Evolutionary conservation across 352 stramenopile genomes (phyloP).

Genomic region (Hyaloperonospora arabidopsidis): DNA sequence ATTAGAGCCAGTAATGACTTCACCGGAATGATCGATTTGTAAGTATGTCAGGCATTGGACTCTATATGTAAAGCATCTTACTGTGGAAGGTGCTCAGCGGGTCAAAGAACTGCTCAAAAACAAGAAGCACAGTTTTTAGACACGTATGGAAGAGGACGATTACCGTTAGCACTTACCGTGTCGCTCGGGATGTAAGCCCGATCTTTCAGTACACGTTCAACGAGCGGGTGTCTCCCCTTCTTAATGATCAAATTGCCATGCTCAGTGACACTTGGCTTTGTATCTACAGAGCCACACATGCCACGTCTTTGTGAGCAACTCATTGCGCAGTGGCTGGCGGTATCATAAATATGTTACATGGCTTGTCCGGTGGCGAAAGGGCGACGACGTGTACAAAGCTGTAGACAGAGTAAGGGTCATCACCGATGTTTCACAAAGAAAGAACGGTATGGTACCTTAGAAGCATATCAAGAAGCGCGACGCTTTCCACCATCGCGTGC

Average conservation of each 20-base stretch:
- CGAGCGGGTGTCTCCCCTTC: conserved; percentile 68
- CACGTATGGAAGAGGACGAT: background rate
- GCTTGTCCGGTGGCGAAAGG: conserved; percentile 57
- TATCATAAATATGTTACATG: conserved; percentile 35
- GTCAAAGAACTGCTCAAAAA: conserved; percentile 49
- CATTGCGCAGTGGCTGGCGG: background rate
- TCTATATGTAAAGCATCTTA: conserved; percentile 17
- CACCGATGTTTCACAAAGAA: background rate
- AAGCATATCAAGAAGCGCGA: conserved; percentile 89
- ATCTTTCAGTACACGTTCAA: conserved; percentile 62
- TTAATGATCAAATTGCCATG: conserved; percentile 77
- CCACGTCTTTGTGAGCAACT: conserved; percentile 1
- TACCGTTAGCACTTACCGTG: conserved; percentile 32
- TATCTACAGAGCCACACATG: conserved; percentile 31
- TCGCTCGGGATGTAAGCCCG: conserved; percentile 81
- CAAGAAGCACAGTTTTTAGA: background rate
- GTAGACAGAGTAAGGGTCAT: background rate
- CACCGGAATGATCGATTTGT: conserved; percentile 7
- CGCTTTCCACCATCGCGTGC: conserved; percentile 83
- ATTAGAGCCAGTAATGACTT: conserved; percentile 87
- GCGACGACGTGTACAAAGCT: conserved; percentile 87
- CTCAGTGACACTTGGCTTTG: conserved; percentile 53
- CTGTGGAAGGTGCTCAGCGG: conserved; percentile 65
- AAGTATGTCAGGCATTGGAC: background rate
- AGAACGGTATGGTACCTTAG: conserved; percentile 43